Evolutionary conservation across 768 basidiomycete species (phyloP).

Genomic region (Tephrocybe sp.): DNA sequence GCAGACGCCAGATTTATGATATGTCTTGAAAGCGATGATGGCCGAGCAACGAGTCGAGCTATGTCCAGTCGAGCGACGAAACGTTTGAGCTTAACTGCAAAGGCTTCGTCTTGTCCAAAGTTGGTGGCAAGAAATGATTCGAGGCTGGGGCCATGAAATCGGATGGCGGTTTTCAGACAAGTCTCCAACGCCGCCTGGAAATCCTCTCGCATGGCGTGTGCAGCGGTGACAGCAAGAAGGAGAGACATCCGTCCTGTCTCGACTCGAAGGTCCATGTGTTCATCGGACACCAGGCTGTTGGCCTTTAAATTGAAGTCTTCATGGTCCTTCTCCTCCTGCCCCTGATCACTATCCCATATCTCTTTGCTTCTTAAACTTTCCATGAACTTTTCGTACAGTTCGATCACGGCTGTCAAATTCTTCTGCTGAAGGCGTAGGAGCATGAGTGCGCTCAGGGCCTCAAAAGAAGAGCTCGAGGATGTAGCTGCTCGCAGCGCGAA

Average conservation of each 20-base stretch:
- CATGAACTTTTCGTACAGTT: conserved; percentile 43
- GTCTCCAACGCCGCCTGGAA: conserved; percentile 55
- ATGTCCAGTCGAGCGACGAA: conserved; percentile 50
- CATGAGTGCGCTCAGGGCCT: conserved; percentile 54
- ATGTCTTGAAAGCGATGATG: conserved; percentile 49
- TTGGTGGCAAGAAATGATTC: conserved; percentile 37
- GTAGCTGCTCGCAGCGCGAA: conserved; percentile 52
- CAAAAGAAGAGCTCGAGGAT: conserved; percentile 33
- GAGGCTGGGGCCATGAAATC: conserved; percentile 32
- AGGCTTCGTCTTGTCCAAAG: conserved; percentile 31
- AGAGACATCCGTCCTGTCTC: conserved; percentile 36
- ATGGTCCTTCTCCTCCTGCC: conserved; percentile 1
- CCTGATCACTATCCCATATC: conserved; percentile 21
- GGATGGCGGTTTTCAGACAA: conserved; percentile 38
- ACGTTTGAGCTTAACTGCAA: conserved; percentile 40
- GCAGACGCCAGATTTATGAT: conserved; percentile 44
- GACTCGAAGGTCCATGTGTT: conserved; percentile 14
- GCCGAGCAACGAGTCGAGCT: conserved; percentile 52
- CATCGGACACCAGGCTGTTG: conserved; percentile 17
- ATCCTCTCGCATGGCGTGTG: conserved; percentile 57
- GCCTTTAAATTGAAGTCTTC: not conserved
- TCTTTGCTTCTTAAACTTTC: conserved; percentile 22
- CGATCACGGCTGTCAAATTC: conserved; percentile 41
- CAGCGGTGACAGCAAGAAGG: conserved; percentile 56
- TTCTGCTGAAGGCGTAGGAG: conserved; percentile 38